phyloP scores from a whole-genome alignment of 1,139 yeast species.

The Hyphopichia buzzinii region DNA sequence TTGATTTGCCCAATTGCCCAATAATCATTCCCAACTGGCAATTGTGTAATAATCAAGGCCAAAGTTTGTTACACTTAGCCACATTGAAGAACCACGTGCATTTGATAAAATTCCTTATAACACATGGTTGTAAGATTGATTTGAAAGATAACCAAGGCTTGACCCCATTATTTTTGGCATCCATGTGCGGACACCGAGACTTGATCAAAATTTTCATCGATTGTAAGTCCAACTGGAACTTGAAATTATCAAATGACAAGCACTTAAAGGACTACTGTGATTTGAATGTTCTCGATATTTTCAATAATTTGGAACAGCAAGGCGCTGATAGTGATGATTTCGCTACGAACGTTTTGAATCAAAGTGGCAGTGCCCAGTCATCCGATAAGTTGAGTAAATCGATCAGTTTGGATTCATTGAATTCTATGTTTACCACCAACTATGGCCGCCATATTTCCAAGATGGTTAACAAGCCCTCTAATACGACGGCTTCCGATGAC shows the following conservation, averaged over 20 bases:
- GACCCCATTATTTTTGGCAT: constrained; percentile 85
- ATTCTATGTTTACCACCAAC: constrained; percentile 37
- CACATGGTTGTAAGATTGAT: constrained; percentile 80
- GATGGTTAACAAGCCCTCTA: constrained; percentile 25
- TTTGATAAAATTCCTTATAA: constrained; percentile 61
- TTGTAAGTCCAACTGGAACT: constrained; percentile 63
- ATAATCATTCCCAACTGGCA: constrained; percentile 73
- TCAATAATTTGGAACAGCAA: constrained; percentile 26
- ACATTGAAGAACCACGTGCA: constrained; percentile 67
- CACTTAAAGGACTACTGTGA: constrained; percentile 55
- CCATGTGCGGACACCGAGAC: constrained; percentile 68
- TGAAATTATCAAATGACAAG: constrained; percentile 59
- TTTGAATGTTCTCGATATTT: constrained; percentile 60
- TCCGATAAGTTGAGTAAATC: constrained; percentile 26
- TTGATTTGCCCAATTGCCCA: constrained; percentile 62
- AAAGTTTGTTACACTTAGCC: constrained; percentile 82
- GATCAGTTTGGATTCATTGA: constrained; percentile 37
- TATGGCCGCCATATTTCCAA: constrained; percentile 44
- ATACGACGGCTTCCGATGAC: no score
- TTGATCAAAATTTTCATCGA: constrained; percentile 56
- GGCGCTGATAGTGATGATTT: constrained; percentile 12
- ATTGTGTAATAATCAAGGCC: constrained; percentile 77
- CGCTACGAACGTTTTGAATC: constrained; percentile 6
- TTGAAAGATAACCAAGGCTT: constrained; percentile 74
- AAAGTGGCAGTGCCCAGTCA: constrained; percentile 6